These are phyloP conservation scores for Colletotrichum siamense DNA, from an alignment of 2,329 filamentous ascomycete genomes.

Conservation along the genomic window DNA sequence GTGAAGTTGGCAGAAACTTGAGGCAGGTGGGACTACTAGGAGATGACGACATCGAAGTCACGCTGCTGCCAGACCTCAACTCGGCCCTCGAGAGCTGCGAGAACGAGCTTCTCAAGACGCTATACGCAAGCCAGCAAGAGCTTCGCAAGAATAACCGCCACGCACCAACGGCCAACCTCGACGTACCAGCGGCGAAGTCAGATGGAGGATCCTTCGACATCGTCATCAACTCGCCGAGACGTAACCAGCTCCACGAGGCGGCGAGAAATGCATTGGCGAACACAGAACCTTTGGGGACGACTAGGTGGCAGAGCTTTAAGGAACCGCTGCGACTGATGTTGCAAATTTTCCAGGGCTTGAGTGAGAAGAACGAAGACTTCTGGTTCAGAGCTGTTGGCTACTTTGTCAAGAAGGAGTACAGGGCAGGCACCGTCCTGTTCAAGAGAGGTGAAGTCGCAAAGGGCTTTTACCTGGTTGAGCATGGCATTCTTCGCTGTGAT, in stretches of 20 bases:
- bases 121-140: constrained; percentile 74
- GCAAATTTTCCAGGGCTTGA: constrained; percentile 92
- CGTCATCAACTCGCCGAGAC: constrained; percentile 80
- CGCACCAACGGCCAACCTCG: constrained; percentile 48
- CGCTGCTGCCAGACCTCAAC: constrained; percentile 88
- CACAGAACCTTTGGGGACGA: constrained; percentile 61
- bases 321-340: constrained; percentile 91
- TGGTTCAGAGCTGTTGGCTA: constrained; percentile 84
- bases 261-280: constrained; percentile 78
- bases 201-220: constrained; percentile 41
- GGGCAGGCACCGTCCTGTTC: constrained; percentile 77
- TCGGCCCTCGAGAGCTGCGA: constrained; percentile 93
- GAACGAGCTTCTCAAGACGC: constrained; percentile 86
- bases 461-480: constrained; percentile 90
- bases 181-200: constrained; percentile 47
- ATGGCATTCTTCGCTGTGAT: constrained; percentile 86
- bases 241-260: constrained; percentile 77
- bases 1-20: constrained; percentile 78
- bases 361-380: constrained; percentile 88
- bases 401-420: constrained; percentile 73
- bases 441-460: constrained; percentile 76
- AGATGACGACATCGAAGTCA: constrained; percentile 74
- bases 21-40: constrained; percentile 81
- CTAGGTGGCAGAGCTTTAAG: constrained; percentile 84
- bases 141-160: constrained; percentile 50